Evolutionary conservation across 2,329 filamentous ascomycete species (phyloP), one percentile per base, ranked within the genome.

Genomic region (Lasiodiplodia sp.): DNA sequence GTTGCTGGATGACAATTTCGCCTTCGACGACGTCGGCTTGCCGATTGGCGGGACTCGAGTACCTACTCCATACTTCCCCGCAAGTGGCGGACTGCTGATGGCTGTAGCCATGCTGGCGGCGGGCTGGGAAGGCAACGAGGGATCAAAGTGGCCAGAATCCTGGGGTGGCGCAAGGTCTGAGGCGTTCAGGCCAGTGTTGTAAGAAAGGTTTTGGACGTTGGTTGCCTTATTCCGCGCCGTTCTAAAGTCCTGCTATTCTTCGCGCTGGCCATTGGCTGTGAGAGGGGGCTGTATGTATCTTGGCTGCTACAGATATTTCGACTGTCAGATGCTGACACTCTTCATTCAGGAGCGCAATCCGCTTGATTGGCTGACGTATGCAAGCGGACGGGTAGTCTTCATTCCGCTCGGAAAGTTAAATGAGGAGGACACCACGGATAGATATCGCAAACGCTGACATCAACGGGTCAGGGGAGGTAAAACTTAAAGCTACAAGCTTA

Each of bases 11-110:
- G 76, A 80, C 1, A 78, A 83, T 28, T 88, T 86, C 66, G 73
- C 77, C 52, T 88, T 88, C 73, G 86, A 88, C 76, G 86, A 87
- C 72, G 83, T 86, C 1, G 86, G 87, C 0, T 87, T 87, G 74
- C 83, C 85, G 0, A 76, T 85, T 4, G 86, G 86, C 6, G 85
- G 85, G 0, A 78, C 80, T 4, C 79, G 83, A 52, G 87, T 87
- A 10, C 81, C 86, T 1, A 88, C 87, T 34, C 87, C 87, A 11
- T 88, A 88, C 74, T 87, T 88, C 68, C 87, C 87, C 0, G 83
- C 82, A 23, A 80, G 82, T 44, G 81, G 83, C 2, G 81, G 81
- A 1, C 77, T 88, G 69, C 71, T 88, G 72, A 73, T 87, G 38
- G 85, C 85, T 0, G 78, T 86, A 68, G 86, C 84, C 2, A 87